Evolutionary conservation across 352 stramenopile species (phyloP).

Genomic region (Pythium phragmiticola): DNA sequence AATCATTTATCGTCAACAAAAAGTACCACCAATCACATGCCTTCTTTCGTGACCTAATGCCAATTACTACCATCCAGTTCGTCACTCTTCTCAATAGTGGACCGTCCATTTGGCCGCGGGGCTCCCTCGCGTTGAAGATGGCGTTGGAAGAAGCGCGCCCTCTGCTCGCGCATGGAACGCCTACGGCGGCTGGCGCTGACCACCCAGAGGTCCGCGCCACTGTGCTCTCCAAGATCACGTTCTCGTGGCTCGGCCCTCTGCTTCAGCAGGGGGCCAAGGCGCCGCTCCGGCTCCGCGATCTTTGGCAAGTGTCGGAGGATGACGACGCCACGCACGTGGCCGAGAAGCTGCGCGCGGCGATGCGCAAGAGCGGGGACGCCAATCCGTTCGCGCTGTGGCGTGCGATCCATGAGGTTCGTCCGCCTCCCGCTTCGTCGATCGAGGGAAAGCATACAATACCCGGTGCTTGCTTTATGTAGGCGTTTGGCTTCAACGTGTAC

Average conservation of each 20-base stretch:
- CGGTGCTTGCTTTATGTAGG: no score
- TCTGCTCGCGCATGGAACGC: slow-evolving; percentile 13
- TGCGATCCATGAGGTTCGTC: slow-evolving; percentile 38
- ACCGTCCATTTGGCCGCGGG: no score
- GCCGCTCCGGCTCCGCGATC: slow-evolving; percentile 39
- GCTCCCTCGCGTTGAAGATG: not conserved
- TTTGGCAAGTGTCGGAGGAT: slow-evolving; percentile 36
- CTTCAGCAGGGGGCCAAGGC: slow-evolving; percentile 33
- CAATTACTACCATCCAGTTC: no score
- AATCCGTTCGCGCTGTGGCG: slow-evolving; percentile 32
- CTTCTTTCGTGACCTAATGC: no score
- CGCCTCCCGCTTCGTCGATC: not conserved
- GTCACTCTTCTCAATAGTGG: not conserved
- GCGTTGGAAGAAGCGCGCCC: slow-evolving; percentile 1
- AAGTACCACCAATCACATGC: slow-evolving; percentile 6
- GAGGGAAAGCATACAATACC: no score
- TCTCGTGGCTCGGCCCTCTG: slow-evolving; percentile 42
- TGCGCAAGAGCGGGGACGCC: slow-evolving; percentile 17
- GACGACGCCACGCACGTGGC: slow-evolving; percentile 39
- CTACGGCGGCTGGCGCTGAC: no score
- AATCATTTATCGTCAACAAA: not conserved
- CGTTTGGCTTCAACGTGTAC: slow-evolving; percentile 91
- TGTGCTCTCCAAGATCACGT: slow-evolving; percentile 22
- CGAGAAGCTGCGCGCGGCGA: slow-evolving; percentile 29
- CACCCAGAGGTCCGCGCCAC: slow-evolving; percentile 18